Conservation (phyloP, 2,329 filamentous ascomycete species). For the Colletotrichum sp. region DNA sequence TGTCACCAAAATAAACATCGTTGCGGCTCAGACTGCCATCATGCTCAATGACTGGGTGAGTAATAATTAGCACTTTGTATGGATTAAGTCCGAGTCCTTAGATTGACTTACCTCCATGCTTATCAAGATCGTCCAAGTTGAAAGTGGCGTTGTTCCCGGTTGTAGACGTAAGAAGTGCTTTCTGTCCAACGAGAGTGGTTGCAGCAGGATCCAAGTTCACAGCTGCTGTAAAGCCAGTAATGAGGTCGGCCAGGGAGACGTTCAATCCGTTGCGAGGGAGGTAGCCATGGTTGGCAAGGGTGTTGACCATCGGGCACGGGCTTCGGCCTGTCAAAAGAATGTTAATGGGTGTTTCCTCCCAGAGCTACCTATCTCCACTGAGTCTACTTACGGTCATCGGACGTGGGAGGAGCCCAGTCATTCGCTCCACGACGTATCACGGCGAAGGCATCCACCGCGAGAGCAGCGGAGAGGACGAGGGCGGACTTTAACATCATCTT, state of each 20-base stretch:
- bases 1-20: slow-evolving; percentile 33
- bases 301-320: slow-evolving; percentile 29
- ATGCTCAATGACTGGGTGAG: slow-evolving; percentile 36
- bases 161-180: slow-evolving; percentile 26
- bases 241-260: slow-evolving; percentile 17
- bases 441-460: slow-evolving; percentile 10
- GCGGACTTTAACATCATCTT: slow-evolving; percentile 4
- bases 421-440: not conserved
- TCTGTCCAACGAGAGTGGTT: slow-evolving; percentile 17
- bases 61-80: not conserved
- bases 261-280: slow-evolving; percentile 22
- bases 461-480: not conserved
- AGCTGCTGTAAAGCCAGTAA: slow-evolving; percentile 20
- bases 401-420: slow-evolving; percentile 11
- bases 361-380: too few species aligned
- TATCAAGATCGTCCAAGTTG: slow-evolving; percentile 31
- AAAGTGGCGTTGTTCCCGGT: slow-evolving; percentile 31
- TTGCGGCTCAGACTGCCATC: slow-evolving; percentile 35
- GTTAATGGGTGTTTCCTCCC: not conserved
- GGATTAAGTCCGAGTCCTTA: not conserved
- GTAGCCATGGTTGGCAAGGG: slow-evolving; percentile 28
- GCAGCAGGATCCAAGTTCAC: slow-evolving; percentile 23
- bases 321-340: slow-evolving; percentile 12
- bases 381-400: slow-evolving; percentile 1
- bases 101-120: slow-evolving; percentile 24